phyloP scores from a whole-genome alignment of 805 yeast genomes.

The Saturnispora kantuleensis region DNA sequence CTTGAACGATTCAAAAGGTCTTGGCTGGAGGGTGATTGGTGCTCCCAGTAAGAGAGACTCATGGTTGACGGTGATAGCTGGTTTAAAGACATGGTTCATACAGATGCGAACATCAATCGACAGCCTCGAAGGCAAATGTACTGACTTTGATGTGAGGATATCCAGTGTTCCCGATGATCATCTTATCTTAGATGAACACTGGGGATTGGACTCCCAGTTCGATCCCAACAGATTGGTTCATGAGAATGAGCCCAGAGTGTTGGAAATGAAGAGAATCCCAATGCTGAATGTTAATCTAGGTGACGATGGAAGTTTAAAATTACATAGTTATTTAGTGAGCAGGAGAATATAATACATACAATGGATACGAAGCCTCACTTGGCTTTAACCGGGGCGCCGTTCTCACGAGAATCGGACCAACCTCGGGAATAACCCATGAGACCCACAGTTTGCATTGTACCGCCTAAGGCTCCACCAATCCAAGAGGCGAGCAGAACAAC shows the following conservation, averaged over 20 bases:
- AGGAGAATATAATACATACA: not conserved
- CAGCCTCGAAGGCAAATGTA: not conserved
- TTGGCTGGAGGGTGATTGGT: conserved; percentile 6
- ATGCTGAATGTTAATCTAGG: conserved; percentile 5
- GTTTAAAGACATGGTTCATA: conserved; percentile 6
- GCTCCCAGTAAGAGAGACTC: conserved; percentile 3
- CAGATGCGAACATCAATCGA: not conserved
- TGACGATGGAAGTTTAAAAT: conserved; percentile 8
- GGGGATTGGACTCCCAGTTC: conserved; percentile 5
- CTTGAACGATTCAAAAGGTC: conserved; percentile 5
- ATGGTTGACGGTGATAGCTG: conserved; percentile 1
- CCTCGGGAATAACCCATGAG: conserved; percentile 9
- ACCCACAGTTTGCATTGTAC: conserved; percentile 8
- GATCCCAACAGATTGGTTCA: conserved; percentile 1
- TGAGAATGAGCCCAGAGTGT: not conserved
- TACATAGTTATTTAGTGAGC: conserved; percentile 9
- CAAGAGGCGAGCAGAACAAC: conserved; percentile 35
- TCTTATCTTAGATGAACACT: conserved; percentile 4
- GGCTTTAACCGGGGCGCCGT: conserved; percentile 3
- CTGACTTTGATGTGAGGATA: conserved; percentile 5
- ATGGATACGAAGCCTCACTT: not conserved
- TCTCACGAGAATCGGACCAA: conserved; percentile 4
- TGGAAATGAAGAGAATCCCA: conserved; percentile 1
- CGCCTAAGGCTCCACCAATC: conserved; percentile 19
- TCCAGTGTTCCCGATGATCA: conserved; percentile 8